Base-by-base conservation (phyloP, 1,284 basidiomycete species). In the Pseudomicrostroma phylloplanum region DNA sequence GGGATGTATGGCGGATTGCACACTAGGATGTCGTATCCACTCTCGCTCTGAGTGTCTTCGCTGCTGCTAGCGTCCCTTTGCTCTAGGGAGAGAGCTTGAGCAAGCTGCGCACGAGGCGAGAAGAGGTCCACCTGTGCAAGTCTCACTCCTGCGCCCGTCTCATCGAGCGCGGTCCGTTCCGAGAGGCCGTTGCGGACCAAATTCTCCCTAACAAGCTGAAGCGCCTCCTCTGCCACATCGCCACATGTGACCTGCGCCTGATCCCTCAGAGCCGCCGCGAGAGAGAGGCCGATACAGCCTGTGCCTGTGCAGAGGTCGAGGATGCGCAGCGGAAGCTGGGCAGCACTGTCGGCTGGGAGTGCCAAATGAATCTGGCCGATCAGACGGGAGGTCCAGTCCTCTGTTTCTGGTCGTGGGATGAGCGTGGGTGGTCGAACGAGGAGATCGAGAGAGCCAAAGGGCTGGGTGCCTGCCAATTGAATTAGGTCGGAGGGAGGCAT, bases 1-100 rank as follows among this genome's bases (percentile, higher is more conserved):
- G 91, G 83, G 70, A 96, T 90, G 80, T 96, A 96, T 6, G 92
- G 92, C n/a, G 92, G 92, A 80, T 96, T 96, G 13, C 89, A 87
- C 6, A 91, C 90, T 69, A 96, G 80, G 62, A 96, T 80, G 80
- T 92, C 87, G 78, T 88, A 87, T 2, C 41, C 41, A 8, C 56
- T 56, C 4, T 19, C 51, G 9, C 8, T 23, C 8, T 19, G 17
- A 23, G 11, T n/a, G 41, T 42, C n/a, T 9, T 42, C 41, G 43
- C 43, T 48, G 43, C 43, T 13, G 25, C 51, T 15, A 54, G 26
- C 11, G 21, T 17, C 23, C 1, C 11, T 6, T 51, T 13, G 7
- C 25, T 13, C 15, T 1, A 23, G 4, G 13, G 17, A 21, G 13
- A 36, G 30, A 36, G 3, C 30, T 9, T 9, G 30, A 36, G 30